Evolutionary conservation across 306 rosid species (phyloP).

Genomic region (Vigna hirtella): DNA sequence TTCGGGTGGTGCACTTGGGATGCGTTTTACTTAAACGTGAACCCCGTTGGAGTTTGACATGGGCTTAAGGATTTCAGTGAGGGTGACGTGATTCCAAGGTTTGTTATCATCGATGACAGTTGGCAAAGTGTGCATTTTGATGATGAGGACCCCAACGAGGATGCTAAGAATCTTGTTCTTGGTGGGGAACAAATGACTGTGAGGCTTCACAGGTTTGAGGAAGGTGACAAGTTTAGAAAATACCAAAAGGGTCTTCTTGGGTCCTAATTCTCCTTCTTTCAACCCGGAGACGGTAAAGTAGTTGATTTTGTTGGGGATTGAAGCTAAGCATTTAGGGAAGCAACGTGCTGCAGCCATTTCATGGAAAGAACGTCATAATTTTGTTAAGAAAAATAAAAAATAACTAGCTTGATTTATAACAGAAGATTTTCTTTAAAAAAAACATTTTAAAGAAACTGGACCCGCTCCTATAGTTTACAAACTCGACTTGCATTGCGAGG

Average conservation of each 20-base stretch:
- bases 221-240: slow-evolving; percentile 69
- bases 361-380: not conserved
- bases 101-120: slow-evolving; percentile 82
- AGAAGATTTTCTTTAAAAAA: too few species aligned
- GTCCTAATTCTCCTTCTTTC: slow-evolving; percentile 63
- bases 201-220: slow-evolving; percentile 74
- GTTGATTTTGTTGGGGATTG: slow-evolving; percentile 64
- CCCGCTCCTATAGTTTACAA: slow-evolving; percentile 60
- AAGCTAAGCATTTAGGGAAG: slow-evolving; percentile 62
- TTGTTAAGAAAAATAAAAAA: too few species aligned
- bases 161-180: slow-evolving; percentile 62
- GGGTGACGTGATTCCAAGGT: slow-evolving; percentile 72
- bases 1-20: slow-evolving; percentile 99
- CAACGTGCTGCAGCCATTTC: slow-evolving; percentile 47
- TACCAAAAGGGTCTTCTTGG: slow-evolving; percentile 62
- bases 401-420: too few species aligned
- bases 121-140: slow-evolving; percentile 88
- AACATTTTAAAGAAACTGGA: slow-evolving; percentile 53
- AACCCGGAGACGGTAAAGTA: slow-evolving; percentile 64
- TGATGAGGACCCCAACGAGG: slow-evolving; percentile 61
- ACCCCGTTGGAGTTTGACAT: slow-evolving; percentile 69
- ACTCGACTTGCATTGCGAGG: slow-evolving; percentile 87
- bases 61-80: slow-evolving; percentile 69
- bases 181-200: slow-evolving; percentile 84
- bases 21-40: slow-evolving; percentile 77